phyloP scores from a whole-genome alignment of 2,329 filamentous ascomycete genomes.

The Penicillium sp. region DNA sequence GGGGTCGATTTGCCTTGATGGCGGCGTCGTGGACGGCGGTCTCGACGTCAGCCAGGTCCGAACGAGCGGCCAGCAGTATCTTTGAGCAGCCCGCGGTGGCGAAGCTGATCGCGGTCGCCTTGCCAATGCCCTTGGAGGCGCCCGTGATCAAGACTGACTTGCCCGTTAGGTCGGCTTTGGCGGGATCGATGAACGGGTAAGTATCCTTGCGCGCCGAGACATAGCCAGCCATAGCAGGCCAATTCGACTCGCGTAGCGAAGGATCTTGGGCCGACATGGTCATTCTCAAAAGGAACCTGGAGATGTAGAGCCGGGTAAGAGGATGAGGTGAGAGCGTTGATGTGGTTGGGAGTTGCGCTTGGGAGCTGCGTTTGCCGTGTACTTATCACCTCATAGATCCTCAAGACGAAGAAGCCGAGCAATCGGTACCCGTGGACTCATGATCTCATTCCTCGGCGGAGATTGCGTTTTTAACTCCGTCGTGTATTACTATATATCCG shows the following conservation, averaged over 20 bases:
- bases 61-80: constrained; percentile 53
- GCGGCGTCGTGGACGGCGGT: constrained; percentile 35
- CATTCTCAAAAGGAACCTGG: not conserved
- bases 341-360: not conserved
- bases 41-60: constrained; percentile 39
- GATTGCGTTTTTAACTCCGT: not conserved
- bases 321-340: not conserved
- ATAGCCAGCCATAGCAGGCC: constrained; percentile 1
- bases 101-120: constrained; percentile 51
- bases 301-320: not conserved
- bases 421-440: too few relatives aligned
- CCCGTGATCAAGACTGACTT: constrained; percentile 52
- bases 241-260: constrained; percentile 1
- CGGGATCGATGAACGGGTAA: constrained; percentile 50
- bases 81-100: constrained; percentile 50
- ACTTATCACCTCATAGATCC: not conserved
- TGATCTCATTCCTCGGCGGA: too few relatives aligned
- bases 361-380: not conserved
- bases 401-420: not conserved
- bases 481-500: too few relatives aligned
- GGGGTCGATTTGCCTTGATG: constrained; percentile 29
- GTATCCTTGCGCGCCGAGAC: constrained; percentile 36
- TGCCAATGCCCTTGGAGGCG: constrained; percentile 52
- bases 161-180: constrained; percentile 37
- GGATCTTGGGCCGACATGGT: constrained; percentile 1